Conservation (phyloP, 139 green algal genomes). For the Micractinium sp. region DNA sequence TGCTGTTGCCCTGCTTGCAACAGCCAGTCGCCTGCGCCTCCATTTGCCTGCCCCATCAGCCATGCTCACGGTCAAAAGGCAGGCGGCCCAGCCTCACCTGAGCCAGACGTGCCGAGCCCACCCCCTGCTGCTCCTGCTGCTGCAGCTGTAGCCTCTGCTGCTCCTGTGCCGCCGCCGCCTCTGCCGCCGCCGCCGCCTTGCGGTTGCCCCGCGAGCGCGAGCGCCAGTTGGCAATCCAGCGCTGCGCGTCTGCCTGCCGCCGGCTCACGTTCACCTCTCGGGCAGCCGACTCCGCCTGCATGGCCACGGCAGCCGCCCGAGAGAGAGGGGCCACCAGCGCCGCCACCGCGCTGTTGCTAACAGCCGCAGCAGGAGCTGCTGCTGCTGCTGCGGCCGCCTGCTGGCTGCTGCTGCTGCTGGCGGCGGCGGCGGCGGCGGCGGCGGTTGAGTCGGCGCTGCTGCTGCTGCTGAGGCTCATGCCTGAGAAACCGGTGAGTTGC, state of each 20-base stretch:
- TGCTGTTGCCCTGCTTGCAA: not conserved
- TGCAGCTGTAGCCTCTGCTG: not conserved
- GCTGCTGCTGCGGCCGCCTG: not conserved
- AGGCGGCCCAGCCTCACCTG: not conserved
- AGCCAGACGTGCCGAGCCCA: not conserved
- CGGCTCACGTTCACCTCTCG: slow-evolving; percentile 10
- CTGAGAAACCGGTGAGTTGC: not conserved
- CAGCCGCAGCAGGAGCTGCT: not conserved
- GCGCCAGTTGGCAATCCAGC: slow-evolving; percentile 17
- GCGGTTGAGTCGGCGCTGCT: no score
- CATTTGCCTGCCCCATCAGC: no score
- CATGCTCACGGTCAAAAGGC: no score
- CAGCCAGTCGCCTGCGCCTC: not conserved
- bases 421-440: no score
- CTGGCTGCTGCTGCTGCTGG: not conserved
- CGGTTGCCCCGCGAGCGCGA: slow-evolving; percentile 20
- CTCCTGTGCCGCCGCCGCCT: slow-evolving; percentile 10
- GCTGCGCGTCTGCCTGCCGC: slow-evolving; percentile 30
- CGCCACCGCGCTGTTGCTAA: not conserved
- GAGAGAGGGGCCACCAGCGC: not conserved
- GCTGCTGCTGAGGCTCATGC: not conserved
- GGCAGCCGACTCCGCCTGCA: slow-evolving; percentile 7
- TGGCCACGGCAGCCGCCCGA: not conserved
- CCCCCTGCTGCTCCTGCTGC: not conserved
- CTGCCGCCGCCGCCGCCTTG: slow-evolving; percentile 9